Evolutionary conservation across 2,329 filamentous ascomycete genomes (phyloP).

Genomic region (Cryphonectria carpinicola): DNA sequence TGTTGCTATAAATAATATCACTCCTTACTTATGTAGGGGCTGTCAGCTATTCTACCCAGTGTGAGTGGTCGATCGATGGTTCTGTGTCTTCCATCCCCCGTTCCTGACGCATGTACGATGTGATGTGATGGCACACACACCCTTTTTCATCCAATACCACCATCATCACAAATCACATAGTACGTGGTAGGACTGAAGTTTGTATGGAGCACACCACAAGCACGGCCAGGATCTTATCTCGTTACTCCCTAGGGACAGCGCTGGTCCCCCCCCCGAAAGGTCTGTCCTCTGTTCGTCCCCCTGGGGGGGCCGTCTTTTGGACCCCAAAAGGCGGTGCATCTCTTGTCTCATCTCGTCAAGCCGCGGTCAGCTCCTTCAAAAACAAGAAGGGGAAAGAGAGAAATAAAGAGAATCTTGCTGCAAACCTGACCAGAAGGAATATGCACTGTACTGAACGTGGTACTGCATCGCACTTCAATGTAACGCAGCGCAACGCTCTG

Average conservation of each 20-base stretch:
- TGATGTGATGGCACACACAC: neutral
- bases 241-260: neutral
- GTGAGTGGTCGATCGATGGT: neutral
- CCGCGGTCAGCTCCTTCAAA: constrained; percentile 15
- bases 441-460: neutral
- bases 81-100: neutral
- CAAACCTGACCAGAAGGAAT: neutral
- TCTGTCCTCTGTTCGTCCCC: neutral
- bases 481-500: neutral
- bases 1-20: constrained; percentile 4
- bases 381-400: neutral
- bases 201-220: neutral
- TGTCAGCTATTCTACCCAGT: neutral
- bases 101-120: neutral
- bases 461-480: neutral
- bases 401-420: neutral
- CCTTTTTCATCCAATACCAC: neutral
- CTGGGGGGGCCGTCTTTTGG: constrained; percentile 2
- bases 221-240: neutral
- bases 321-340: constrained; percentile 25
- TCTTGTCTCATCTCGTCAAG: constrained; percentile 20
- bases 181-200: neutral
- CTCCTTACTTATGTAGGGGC: neutral
- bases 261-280: neutral
- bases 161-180: neutral